These are phyloP conservation scores for Penstemon newberryi DNA, from an alignment of 257 asterid species.

Conservation along the genomic window DNA sequence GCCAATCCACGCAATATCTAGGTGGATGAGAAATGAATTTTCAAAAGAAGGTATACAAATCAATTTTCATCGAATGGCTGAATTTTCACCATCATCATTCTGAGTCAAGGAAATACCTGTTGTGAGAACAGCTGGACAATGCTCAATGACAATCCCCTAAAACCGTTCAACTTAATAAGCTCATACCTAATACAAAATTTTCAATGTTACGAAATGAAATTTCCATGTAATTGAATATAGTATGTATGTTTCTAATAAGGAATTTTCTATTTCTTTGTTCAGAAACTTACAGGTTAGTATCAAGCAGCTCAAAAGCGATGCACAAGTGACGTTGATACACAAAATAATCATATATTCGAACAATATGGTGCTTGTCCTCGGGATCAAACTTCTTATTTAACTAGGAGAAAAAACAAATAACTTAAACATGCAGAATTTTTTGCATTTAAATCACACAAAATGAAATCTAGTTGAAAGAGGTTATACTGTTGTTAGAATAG, in stretches of 20 bases:
- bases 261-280: slow-evolving; percentile 18
- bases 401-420: slow-evolving; percentile 43
- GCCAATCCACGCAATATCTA: slow-evolving; percentile 93
- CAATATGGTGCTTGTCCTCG: slow-evolving; percentile 98
- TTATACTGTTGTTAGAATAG: slow-evolving; percentile 80
- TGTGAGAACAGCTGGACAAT: slow-evolving; percentile 94
- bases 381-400: slow-evolving; percentile 96
- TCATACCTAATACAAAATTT: slow-evolving; percentile 70
- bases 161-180: slow-evolving; percentile 88
- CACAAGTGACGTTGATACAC: slow-evolving; percentile 84
- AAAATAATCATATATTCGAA: slow-evolving; percentile 94
- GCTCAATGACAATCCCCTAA: slow-evolving; percentile 90
- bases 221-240: slow-evolving; percentile 23
- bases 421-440: slow-evolving; percentile 19
- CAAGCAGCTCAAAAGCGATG: slow-evolving; percentile 94
- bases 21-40: slow-evolving; percentile 29
- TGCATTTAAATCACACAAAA: slow-evolving; percentile 32
- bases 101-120: slow-evolving; percentile 64
- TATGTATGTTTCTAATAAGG: not conserved
- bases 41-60: slow-evolving; percentile 22
- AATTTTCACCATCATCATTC: slow-evolving; percentile 21
- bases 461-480: slow-evolving; percentile 28
- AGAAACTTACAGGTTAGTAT: slow-evolving; percentile 84
- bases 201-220: slow-evolving; percentile 28
- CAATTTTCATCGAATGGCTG: slow-evolving; percentile 27